A percentile compares a stretch with the other conserved stretches of the same genome.
These are phyloP conservation scores for Eimeria mitis DNA, from an alignment of 169 alveolate genomes.

Conservation along the genomic window DNA sequence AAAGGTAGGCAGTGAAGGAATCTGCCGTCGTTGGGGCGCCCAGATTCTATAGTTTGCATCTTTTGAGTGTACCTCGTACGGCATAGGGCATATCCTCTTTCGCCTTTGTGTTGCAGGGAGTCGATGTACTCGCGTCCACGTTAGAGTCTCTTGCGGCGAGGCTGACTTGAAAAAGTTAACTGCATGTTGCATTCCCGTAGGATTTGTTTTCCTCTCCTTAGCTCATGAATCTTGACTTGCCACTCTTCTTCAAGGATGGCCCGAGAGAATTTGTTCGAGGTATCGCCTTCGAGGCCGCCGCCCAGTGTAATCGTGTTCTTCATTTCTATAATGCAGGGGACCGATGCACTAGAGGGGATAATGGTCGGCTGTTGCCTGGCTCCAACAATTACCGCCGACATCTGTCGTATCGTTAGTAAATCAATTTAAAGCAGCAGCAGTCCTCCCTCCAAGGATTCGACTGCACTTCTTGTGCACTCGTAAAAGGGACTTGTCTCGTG, in stretches of 20 bases:
- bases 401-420: neutral
- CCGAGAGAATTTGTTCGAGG: neutral
- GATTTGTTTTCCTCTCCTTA: neutral
- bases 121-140: conserved; percentile 54
- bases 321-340: neutral
- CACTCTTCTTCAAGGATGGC: neutral
- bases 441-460: neutral
- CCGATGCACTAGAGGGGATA: neutral
- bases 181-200: neutral
- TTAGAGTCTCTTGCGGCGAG: conserved; percentile 50
- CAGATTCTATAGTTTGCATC: neutral
- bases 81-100: neutral
- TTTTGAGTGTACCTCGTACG: neutral
- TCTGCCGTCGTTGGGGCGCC: neutral
- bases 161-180: neutral
- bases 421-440: neutral
- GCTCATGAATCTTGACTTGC: neutral
- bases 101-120: conserved; percentile 48
- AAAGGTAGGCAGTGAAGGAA: conserved; percentile 28
- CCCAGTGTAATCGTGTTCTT: neutral
- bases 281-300: neutral
- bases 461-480: conserved; percentile 25
- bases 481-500: neutral
- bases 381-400: neutral
- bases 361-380: neutral